Percentiles rank a stretch among this genome's conserved stretches.
These are phyloP conservation scores for Teunomyces tritomae DNA, from an alignment of 805 yeast species.

Conservation along the genomic window DNA sequence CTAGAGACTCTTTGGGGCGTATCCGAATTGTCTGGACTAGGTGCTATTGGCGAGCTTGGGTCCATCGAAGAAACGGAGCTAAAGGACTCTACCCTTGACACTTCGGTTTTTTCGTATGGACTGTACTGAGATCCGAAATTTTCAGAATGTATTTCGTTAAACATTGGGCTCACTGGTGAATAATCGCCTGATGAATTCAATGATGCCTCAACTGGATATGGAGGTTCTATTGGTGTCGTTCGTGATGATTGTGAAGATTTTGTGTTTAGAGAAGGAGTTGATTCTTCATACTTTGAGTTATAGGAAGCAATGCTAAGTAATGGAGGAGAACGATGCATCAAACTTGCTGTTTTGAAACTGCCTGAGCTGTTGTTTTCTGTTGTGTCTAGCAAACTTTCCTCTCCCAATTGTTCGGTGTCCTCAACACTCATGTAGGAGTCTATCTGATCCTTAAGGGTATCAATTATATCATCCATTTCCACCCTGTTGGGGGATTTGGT, in stretches of 20 bases:
- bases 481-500: not conserved
- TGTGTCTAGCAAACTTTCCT: not conserved
- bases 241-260: not conserved
- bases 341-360: constrained; percentile 1
- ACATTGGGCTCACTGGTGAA: constrained; percentile 1
- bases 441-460: constrained; percentile 22
- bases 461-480: constrained; percentile 20
- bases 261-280: not conserved
- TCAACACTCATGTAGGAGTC: constrained; percentile 15
- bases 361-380: not conserved
- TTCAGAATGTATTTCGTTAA: not conserved
- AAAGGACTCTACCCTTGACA: not conserved
- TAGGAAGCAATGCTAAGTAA: constrained; percentile 3
- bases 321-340: constrained; percentile 6
- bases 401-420: constrained; percentile 1
- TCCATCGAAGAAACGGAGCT: constrained; percentile 1
- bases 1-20: not conserved
- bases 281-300: not conserved
- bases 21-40: not conserved
- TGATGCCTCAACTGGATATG: constrained; percentile 2
- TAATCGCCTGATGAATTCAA: not conserved
- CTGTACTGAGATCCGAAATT: not conserved
- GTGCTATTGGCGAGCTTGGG: not conserved
- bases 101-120: not conserved
- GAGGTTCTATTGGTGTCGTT: not conserved